Evolutionary conservation across 192 early-diverging fungal species (phyloP), one percentile per base, ranked within the genome.

Genomic region (Dissophora globulifera): DNA sequence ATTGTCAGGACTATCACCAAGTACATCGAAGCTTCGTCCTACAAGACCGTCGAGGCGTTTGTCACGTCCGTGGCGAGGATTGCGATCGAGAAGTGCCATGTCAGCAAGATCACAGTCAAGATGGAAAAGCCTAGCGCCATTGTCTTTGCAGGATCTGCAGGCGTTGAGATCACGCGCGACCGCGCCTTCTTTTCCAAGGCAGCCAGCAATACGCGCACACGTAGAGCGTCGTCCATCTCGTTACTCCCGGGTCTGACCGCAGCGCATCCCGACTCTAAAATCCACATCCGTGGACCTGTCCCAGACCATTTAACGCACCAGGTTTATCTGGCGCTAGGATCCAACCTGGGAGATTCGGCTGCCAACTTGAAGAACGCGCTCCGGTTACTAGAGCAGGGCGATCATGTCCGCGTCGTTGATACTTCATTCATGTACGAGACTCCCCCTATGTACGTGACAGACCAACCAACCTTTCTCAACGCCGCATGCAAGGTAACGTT

Each of bases 361-460:
- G 82, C 75, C 9, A 94, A 97, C 70, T 90, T 99, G 69, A 84
- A 91, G 42, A 64, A 83, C 23, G 96, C 94, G 1, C 59, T 99
- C 13, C 65, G 62, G 19, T 31, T 69, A 33, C 51, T 95, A 41
- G 83, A 88, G 58, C 50, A 60, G 7, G 48, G 78, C 23, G 79
- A 63, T 19, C 38, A 54, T 19, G 80, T 79, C 45, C 64, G 72
- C 23, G 69, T 99, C 1, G 70, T 90, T 13, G 95, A 98, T 63
- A 98, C 98, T 11, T 95, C 94, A 26, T 99, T 95, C 79, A 81
- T 99, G 27, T 99, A 99, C 79, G 95, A 98, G 70, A 97, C 96
- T 0, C 84, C 89, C 11, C 95, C 98, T 30, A 99, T 99, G 98
- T 98, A 99, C 78, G 86, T 90, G 17, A 84, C 86, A 15, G 94